Percentiles rank a stretch among this genome's conserved stretches.
phyloP scores from a whole-genome alignment of 371 early-diverging fungal species.

The Rhizopus sp. region DNA sequence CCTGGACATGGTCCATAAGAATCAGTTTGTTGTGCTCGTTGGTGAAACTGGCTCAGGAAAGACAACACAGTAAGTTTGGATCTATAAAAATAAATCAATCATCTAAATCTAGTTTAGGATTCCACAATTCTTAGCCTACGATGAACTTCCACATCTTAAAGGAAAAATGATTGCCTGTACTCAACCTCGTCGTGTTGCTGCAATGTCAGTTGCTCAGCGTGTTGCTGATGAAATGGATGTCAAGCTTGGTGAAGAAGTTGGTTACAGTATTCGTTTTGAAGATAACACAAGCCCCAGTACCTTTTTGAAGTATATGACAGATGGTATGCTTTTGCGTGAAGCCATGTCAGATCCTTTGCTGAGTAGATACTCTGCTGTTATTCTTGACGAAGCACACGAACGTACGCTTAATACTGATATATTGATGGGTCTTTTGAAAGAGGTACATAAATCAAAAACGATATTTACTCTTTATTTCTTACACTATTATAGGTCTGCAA shows the following conservation, averaged over 20 bases:
- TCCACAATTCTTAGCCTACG: slow-evolving; percentile 93
- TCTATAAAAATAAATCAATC: not conserved
- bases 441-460: slow-evolving; percentile 2
- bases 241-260: slow-evolving; percentile 68
- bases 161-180: slow-evolving; percentile 89
- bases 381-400: slow-evolving; percentile 84
- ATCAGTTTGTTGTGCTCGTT: slow-evolving; percentile 65
- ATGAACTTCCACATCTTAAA: slow-evolving; percentile 87
- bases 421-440: slow-evolving; percentile 23
- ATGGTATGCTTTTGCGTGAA: slow-evolving; percentile 68
- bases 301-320: slow-evolving; percentile 21
- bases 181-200: slow-evolving; percentile 93
- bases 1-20: slow-evolving; percentile 54
- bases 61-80: slow-evolving; percentile 77
- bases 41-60: slow-evolving; percentile 89
- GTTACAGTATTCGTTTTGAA: slow-evolving; percentile 77
- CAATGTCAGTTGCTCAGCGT: slow-evolving; percentile 82
- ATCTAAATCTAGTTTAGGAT: slow-evolving; percentile 56
- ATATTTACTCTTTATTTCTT: not conserved
- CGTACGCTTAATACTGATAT: slow-evolving; percentile 53
- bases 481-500: slow-evolving; percentile 40
- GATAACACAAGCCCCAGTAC: slow-evolving; percentile 26
- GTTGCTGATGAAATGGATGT: slow-evolving; percentile 56
- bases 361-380: slow-evolving; percentile 60
- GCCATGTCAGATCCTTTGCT: slow-evolving; percentile 61